These are phyloP conservation scores for Hyaloscypha hepaticicola DNA, from an alignment of 495 filamentous ascomycete genomes.

Conservation along the genomic window DNA sequence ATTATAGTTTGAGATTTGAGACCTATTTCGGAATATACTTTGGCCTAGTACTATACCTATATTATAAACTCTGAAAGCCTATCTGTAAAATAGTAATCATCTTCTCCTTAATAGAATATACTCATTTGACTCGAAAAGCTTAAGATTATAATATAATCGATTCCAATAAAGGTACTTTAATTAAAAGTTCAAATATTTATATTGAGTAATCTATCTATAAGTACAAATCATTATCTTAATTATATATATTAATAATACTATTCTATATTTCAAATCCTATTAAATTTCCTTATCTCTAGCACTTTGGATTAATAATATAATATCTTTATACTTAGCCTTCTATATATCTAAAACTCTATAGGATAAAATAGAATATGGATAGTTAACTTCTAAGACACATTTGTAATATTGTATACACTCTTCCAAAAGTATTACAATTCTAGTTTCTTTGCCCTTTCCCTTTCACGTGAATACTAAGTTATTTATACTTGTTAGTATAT, in stretches of 20 bases:
- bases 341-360: conserved; percentile 11
- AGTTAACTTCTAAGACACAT: conserved; percentile 11
- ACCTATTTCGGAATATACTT: no score
- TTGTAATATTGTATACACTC: conserved; percentile 13
- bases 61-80: no score
- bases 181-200: conserved; percentile 12
- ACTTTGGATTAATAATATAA: conserved; percentile 9
- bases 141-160: no score
- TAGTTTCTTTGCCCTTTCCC: conserved; percentile 21
- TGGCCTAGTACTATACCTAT: no score
- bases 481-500: conserved; percentile 35
- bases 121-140: no score
- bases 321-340: conserved; percentile 23
- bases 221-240: conserved; percentile 1
- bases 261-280: conserved; percentile 13
- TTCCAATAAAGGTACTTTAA: conserved; percentile 3
- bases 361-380: conserved; percentile 15
- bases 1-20: no score
- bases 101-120: no score
- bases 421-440: conserved; percentile 17
- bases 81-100: no score
- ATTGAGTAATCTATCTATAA: background rate
- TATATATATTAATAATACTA: conserved; percentile 11
- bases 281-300: conserved; percentile 8
- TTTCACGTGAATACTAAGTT: conserved; percentile 35